Conservation (phyloP, 495 filamentous ascomycete genomes). For the Penicillium daleae region DNA sequence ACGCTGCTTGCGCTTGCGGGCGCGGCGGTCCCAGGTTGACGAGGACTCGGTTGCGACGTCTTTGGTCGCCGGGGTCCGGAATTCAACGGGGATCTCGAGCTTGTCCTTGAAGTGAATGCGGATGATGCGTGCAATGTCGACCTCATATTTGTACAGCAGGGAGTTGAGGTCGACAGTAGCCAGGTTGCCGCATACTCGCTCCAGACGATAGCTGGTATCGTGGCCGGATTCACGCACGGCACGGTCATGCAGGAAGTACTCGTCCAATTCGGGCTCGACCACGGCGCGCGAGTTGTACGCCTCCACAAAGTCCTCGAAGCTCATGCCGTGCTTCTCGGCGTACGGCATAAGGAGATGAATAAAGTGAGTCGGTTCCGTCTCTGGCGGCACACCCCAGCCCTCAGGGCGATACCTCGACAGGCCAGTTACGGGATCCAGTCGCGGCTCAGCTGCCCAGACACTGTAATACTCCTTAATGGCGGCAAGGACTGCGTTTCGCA, state of each 20-base stretch:
- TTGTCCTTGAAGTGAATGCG: conserved; percentile 78
- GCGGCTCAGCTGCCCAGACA: conserved; percentile 83
- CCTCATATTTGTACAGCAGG: conserved; percentile 93
- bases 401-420: conserved; percentile 86
- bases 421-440: conserved; percentile 78
- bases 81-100: conserved; percentile 77
- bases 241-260: conserved; percentile 94
- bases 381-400: conserved; percentile 89
- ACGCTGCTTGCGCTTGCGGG: conserved; percentile 72
- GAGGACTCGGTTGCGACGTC: conserved; percentile 74
- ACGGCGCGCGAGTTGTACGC: conserved; percentile 84
- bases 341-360: conserved; percentile 84
- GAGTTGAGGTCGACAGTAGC: conserved; percentile 95
- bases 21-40: conserved; percentile 83
- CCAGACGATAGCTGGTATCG: conserved; percentile 91
- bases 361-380: conserved; percentile 90
- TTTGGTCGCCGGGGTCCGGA: conserved; percentile 61
- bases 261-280: conserved; percentile 83
- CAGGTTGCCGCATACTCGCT: conserved; percentile 82
- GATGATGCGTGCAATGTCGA: conserved; percentile 84
- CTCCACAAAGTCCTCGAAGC: conserved; percentile 77
- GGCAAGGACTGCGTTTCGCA: conserved; percentile 76
- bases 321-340: conserved; percentile 79
- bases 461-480: conserved; percentile 97
- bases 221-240: conserved; percentile 96